A percentile compares a stretch with the other conserved stretches of the same genome.
phyloP scores from a whole-genome alignment of 148 eudicot species.

The Suaeda aralocaspica region DNA sequence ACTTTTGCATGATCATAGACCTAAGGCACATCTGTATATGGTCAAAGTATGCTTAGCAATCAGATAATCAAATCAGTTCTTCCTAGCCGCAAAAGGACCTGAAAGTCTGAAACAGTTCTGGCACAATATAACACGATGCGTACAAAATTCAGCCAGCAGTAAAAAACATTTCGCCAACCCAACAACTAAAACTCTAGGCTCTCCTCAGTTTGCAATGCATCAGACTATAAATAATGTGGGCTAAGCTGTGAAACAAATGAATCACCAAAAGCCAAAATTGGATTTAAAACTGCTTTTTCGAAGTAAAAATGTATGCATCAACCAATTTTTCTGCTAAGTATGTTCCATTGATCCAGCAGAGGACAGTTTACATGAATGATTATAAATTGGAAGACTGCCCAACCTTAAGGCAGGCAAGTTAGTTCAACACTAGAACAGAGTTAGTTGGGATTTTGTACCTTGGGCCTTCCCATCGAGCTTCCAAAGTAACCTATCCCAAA shows the following conservation, averaged over 20 bases:
- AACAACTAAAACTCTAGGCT: background rate
- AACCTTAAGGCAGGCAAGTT: background rate
- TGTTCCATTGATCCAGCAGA: background rate
- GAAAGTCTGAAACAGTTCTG: background rate
- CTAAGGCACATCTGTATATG: too few species aligned
- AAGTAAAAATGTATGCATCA: background rate
- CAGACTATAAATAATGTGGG: background rate
- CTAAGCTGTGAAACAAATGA: background rate
- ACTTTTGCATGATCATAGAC: background rate
- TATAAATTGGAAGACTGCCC: too few species aligned
- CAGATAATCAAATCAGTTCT: background rate
- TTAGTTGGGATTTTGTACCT: conserved; percentile 38
- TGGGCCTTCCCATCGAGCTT: conserved; percentile 78
- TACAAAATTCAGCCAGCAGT: background rate
- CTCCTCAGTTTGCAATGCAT: background rate
- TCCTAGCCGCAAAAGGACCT: background rate
- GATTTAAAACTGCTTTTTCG: background rate
- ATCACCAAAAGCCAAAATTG: background rate
- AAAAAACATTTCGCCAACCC: background rate
- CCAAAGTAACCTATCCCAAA: conserved; percentile 91
- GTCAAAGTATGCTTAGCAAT: too few species aligned
- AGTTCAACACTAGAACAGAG: background rate
- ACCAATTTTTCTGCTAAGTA: too few species aligned
- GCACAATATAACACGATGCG: background rate
- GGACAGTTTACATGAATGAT: background rate